A percentile compares a stretch with the other conserved stretches of the same genome.
phyloP scores from a whole-genome alignment of 208 protist species.

The Acanthamoeba healyi region DNA sequence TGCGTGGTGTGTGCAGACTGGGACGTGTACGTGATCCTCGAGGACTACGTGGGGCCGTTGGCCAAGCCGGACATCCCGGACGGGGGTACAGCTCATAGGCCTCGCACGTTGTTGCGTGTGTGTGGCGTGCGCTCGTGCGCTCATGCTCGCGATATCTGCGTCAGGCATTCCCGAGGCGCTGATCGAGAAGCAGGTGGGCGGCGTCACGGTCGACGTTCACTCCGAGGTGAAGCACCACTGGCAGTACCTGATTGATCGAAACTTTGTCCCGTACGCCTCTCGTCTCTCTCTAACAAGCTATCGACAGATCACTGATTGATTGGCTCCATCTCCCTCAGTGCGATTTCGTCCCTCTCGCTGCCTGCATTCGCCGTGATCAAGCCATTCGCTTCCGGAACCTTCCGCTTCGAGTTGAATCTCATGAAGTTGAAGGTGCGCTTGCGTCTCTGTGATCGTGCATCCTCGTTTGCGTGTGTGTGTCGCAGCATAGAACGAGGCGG shows the following conservation, averaged over 20 bases:
- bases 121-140: not conserved
- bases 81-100: not conserved
- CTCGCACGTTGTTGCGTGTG: not conserved
- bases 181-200: conserved; percentile 25
- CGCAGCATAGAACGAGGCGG: no score
- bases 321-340: not conserved
- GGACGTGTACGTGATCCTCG: conserved; percentile 10
- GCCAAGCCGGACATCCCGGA: conserved; percentile 1
- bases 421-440: not conserved
- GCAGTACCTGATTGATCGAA: conserved; percentile 5
- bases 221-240: conserved; percentile 11
- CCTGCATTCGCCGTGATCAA: conserved; percentile 20
- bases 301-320: no score
- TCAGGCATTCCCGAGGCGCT: not conserved
- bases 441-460: not conserved
- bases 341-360: not conserved
- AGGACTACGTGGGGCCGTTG: not conserved
- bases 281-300: no score
- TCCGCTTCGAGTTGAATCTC: not conserved
- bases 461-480: no score
- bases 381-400: not conserved
- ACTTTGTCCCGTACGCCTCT: conserved; percentile 24
- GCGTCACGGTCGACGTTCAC: not conserved
- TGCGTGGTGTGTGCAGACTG: not conserved
- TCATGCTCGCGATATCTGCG: not conserved